Base-by-base conservation (phyloP, 345 rosid species). In the Hevea brasiliensis region DNA sequence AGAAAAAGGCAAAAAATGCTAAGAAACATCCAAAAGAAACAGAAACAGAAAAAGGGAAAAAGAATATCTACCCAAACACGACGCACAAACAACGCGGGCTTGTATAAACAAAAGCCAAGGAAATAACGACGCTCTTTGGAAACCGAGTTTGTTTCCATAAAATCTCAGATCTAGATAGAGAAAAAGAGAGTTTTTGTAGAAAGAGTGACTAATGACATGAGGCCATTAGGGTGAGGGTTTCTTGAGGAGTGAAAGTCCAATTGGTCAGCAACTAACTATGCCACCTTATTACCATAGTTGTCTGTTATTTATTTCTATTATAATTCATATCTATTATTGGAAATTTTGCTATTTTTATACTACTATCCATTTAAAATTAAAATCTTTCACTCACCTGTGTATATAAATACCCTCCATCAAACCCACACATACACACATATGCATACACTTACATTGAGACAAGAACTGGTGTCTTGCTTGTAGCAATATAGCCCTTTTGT, bases 231-330 rank as follows among this genome's bases (percentile, higher is more conserved):
- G 29, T 53, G 20, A 37, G 51, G 73, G 35, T 15, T 7, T 35
- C 0, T 20, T 20, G 26, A 8, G 12, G 26, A 42, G 20, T 40
- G 44, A 27, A 10, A 60, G 20, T 71, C 67, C 66, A 47, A 47
- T 47, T 71, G 71, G 45, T 63, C 57, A 74, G 71, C 57, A 63
- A n/a, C 78, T 62, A 79, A 29, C 72, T n/a, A 41, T 74, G 75
- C 40, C 65, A 53, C 63, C 70, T 65, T 71, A 57, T 48, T 73
- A 24, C 72, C 69, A 67, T 44, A 61, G 42, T 61, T 67, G 76
- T 72, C 70, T 72, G 21, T 57, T 61, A 53, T 63, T 51, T 10
- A 20, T 23, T 1, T 63, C 53, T 72, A 50, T 71, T 74, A 70
- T 70, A 44, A 44, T 63, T 68, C 60, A 7, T 40, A 13, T 70